A percentile compares a stretch with the other conserved stretches of the same genome.
phyloP scores from a whole-genome alignment of 2,329 filamentous ascomycete species.

The Meredithiella fracta region DNA sequence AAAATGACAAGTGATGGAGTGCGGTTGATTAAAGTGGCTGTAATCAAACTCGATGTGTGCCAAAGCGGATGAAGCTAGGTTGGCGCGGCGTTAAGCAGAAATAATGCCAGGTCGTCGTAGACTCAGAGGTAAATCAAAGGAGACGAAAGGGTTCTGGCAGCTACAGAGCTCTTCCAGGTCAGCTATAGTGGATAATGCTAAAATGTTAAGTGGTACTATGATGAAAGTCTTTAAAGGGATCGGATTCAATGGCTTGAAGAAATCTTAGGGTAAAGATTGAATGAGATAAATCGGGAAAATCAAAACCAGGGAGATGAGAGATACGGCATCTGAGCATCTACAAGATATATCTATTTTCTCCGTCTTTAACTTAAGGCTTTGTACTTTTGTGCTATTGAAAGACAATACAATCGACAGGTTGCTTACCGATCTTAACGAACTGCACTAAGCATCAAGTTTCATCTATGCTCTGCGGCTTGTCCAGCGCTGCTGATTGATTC shows the following conservation, averaged over 20 bases:
- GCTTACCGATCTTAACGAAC: background rate
- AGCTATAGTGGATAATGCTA: background rate
- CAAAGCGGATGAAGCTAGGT: background rate
- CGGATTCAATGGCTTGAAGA: background rate
- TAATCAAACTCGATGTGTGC: background rate
- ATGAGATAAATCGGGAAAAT: background rate
- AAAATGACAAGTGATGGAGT: background rate
- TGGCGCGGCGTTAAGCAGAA: background rate
- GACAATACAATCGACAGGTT: background rate
- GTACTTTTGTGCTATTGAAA: background rate
- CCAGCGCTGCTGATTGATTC: background rate
- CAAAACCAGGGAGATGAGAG: background rate
- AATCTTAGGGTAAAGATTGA: background rate
- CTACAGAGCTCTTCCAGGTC: background rate
- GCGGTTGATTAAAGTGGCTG: background rate
- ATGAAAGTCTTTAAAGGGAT: background rate
- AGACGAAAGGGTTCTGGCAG: background rate
- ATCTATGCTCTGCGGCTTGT: background rate
- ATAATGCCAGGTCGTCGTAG: background rate
- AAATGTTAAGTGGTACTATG: background rate
- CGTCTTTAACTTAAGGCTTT: background rate
- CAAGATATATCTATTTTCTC: background rate
- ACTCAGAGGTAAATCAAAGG: background rate
- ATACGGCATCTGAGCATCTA: background rate
- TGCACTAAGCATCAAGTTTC: background rate